Evolutionary conservation across 2,329 filamentous ascomycete genomes (phyloP), one percentile per base, ranked within the genome.

Genomic region (Huntiella moniliformis): DNA sequence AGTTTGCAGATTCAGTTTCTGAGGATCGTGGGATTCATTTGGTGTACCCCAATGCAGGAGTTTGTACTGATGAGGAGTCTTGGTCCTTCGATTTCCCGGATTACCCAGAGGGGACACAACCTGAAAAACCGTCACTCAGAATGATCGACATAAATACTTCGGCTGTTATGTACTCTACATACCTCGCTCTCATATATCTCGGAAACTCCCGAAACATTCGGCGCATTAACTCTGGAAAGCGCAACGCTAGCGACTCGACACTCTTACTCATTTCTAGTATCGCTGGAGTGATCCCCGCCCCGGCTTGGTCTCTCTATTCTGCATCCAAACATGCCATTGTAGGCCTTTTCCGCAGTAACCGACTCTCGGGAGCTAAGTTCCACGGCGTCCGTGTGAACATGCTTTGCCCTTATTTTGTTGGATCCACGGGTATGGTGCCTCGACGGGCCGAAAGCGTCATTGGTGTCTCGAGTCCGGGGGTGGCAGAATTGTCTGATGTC

Each of bases 1-100:
- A 71, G 38, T 59, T 67, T 45, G 75, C 75, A 3, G 42, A 44
- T 13, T 61, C 65, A 34, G 61, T 62, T 44, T 60, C 72, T 11
- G 46, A 76, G 71, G 50, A 66, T 67, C 66, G 67, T 12, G 67
- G 67, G 10, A 68, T 81, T 51, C 74, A 81, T 57, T 63, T 67
- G 15, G 75, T 80, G 4, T 73, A 81, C 39, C 74, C 77, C 50
- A 80, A 79, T 55, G 78, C 78, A 0, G 79, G 78, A 40, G 70
- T 81, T 63, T 66, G 45, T 49, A 57, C 31, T 49, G 53, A n/a
- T 47, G 47, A 38, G 52, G 55, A 15, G 1, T 54, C 56, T 22
- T 52, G 51, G 4, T 28, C 42, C 33, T 68, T 78, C 50, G 71
- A 74, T 55, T 52, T 57, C 38, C 71, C 71, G 0, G 52, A 51